A percentile compares a stretch with the other conserved stretches of the same genome.
These are phyloP conservation scores for Triticum timopheevii DNA, from an alignment of 176 grass and related monocot species.

Conservation along the genomic window DNA sequence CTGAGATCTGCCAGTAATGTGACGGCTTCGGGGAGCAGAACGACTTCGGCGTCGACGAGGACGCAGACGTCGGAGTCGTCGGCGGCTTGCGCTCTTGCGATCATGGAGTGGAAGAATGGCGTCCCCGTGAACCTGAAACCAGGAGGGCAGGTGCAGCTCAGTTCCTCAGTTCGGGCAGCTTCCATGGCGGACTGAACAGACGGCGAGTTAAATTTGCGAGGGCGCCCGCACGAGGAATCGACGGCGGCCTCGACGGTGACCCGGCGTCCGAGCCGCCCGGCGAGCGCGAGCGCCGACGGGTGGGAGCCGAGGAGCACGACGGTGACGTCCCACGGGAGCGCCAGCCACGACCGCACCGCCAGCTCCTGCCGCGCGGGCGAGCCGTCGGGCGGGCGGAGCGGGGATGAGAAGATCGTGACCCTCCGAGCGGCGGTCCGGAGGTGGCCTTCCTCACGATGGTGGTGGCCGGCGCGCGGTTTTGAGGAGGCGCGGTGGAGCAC, in stretches of 20 bases:
- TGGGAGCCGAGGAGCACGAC: constrained; percentile 66
- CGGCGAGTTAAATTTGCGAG: too few species aligned
- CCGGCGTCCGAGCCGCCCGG: constrained; percentile 40
- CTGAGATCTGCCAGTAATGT: constrained; percentile 27
- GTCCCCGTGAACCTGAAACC: constrained; percentile 69
- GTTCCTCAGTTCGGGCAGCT: neutral
- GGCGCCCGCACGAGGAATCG: constrained; percentile 54
- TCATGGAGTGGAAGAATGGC: constrained; percentile 84
- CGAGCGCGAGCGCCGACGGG: constrained; percentile 30
- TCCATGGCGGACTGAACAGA: too few species aligned
- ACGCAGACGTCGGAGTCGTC: constrained; percentile 55
- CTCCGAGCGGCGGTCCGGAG: neutral
- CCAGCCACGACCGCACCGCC: constrained; percentile 84
- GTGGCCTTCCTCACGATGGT: neutral
- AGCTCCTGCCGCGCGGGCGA: constrained; percentile 57
- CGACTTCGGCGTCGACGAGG: constrained; percentile 57
- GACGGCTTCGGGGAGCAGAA: constrained; percentile 61
- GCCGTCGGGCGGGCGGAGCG: constrained; percentile 18
- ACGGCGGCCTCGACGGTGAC: constrained; percentile 54
- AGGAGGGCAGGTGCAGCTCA: neutral
- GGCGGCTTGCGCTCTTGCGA: constrained; percentile 55
- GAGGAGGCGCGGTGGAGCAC: constrained; percentile 2
- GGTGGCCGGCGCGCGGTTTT: neutral
- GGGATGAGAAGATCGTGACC: constrained; percentile 62
- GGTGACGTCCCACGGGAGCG: constrained; percentile 52